phyloP scores from a whole-genome alignment of 164 flowering plant species.

The Nymphaea colorata region DNA sequence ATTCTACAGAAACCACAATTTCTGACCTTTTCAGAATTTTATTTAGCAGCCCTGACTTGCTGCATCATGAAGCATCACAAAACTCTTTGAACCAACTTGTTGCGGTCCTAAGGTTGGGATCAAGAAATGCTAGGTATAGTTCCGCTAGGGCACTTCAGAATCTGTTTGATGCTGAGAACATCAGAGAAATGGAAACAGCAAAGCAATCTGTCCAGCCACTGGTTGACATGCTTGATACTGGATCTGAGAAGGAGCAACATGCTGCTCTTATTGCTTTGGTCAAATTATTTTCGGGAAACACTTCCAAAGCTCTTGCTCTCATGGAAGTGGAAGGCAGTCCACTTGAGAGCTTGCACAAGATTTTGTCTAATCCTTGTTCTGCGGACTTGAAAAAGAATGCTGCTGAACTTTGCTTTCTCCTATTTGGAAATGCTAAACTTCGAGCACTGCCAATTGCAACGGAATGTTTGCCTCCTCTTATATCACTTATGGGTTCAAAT shows the following conservation, averaged over 20 bases:
- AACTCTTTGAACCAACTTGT: slow-evolving; percentile 65
- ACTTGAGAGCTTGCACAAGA: slow-evolving; percentile 42
- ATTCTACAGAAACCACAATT: slow-evolving; percentile 53
- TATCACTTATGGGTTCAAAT: slow-evolving; percentile 52
- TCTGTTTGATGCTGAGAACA: slow-evolving; percentile 63
- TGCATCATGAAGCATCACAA: slow-evolving; percentile 50
- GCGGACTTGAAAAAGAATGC: slow-evolving; percentile 58
- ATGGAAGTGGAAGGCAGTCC: slow-evolving; percentile 52
- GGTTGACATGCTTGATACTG: slow-evolving; percentile 60
- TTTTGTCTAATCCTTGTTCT: slow-evolving; percentile 36
- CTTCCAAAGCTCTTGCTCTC: slow-evolving; percentile 33
- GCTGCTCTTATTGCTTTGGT: slow-evolving; percentile 53
- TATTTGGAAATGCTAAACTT: slow-evolving; percentile 42
- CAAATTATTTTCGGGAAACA: slow-evolving; percentile 46
- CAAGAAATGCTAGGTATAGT: slow-evolving; percentile 62
- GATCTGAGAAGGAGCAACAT: slow-evolving; percentile 57
- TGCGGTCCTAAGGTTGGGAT: slow-evolving; percentile 76
- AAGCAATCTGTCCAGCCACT: slow-evolving; percentile 68
- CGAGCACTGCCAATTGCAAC: slow-evolving; percentile 45
- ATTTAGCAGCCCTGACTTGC: slow-evolving; percentile 52
- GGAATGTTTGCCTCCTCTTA: slow-evolving; percentile 54
- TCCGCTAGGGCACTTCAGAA: slow-evolving; percentile 64
- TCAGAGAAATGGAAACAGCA: slow-evolving; percentile 59
- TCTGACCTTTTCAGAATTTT: slow-evolving; percentile 57
- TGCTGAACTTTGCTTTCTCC: slow-evolving; percentile 48